Evolutionary conservation across 225 moss, liverwort and hornwort genomes (phyloP).

Genomic region (Marchantia paleacea): DNA sequence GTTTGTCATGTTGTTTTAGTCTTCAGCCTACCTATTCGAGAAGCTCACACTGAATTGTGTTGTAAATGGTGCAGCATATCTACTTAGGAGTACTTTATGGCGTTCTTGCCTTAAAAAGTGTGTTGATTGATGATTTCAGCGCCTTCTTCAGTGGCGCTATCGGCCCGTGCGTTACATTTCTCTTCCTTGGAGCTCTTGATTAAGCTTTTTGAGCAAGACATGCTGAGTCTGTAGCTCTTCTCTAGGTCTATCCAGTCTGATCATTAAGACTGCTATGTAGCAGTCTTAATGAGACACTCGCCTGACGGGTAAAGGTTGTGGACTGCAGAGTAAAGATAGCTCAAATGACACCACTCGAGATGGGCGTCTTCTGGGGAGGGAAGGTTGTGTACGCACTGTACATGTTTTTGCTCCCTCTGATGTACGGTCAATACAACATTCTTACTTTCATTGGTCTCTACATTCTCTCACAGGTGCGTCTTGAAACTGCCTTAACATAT

Average conservation of each 20-base stretch:
- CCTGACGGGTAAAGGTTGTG: background rate
- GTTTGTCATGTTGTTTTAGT: no score
- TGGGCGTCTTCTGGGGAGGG: slow-evolving; percentile 65
- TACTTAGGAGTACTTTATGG: slow-evolving; percentile 81
- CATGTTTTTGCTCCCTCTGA: slow-evolving; percentile 74
- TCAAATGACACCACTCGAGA: slow-evolving; percentile 79
- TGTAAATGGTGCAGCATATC: slow-evolving; percentile 65
- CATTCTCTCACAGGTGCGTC: slow-evolving; percentile 59
- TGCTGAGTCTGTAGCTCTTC: background rate
- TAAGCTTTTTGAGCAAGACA: background rate
- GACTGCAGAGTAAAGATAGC: slow-evolving; percentile 80
- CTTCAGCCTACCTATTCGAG: no score
- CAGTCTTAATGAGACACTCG: background rate
- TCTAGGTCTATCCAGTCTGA: background rate
- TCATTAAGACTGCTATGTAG: background rate
- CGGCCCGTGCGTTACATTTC: slow-evolving; percentile 70
- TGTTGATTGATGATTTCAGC: slow-evolving; percentile 87
- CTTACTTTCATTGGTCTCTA: slow-evolving; percentile 62
- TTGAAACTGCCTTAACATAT: no score
- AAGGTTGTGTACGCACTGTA: slow-evolving; percentile 75
- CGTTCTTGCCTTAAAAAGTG: slow-evolving; percentile 80
- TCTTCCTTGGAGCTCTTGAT: background rate
- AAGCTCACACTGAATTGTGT: background rate
- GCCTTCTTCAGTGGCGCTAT: slow-evolving; percentile 87
- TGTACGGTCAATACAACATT: slow-evolving; percentile 63